Evolutionary conservation across 2,329 filamentous ascomycete genomes (phyloP).

Genomic region (Rhynchosporium agropyri): DNA sequence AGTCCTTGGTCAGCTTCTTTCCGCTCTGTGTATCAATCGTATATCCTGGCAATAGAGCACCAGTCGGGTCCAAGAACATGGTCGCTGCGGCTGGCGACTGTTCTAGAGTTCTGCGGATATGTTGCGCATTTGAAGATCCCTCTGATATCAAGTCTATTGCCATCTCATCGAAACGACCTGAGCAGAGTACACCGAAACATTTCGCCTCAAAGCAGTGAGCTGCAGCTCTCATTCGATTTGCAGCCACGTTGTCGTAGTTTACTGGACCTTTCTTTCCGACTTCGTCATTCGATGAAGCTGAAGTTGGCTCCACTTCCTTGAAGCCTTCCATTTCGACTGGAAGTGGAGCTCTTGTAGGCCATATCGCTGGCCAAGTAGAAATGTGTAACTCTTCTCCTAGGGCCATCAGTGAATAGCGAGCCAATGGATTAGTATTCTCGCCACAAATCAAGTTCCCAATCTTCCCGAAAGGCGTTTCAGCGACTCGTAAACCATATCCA

Average conservation of each 20-base stretch:
- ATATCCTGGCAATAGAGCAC: constrained; percentile 46
- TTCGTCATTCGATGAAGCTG: constrained; percentile 6
- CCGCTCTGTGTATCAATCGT: constrained; percentile 37
- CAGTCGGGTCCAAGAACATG: constrained; percentile 56
- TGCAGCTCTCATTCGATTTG: constrained; percentile 54
- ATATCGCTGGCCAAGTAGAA: constrained; percentile 57
- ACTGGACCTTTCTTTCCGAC: neutral
- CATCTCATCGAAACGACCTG: constrained; percentile 37
- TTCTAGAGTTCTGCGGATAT: neutral
- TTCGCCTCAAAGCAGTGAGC: constrained; percentile 62
- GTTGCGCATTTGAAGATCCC: neutral
- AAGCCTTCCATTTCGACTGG: neutral
- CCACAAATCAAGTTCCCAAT: constrained; percentile 57
- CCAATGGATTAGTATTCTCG: constrained; percentile 60
- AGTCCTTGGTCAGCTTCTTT: constrained; percentile 40
- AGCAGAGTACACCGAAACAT: constrained; percentile 56
- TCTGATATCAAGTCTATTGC: neutral
- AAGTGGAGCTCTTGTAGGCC: constrained; percentile 49
- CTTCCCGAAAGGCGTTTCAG: constrained; percentile 49
- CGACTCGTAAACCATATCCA: constrained; percentile 51
- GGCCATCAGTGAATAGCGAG: constrained; percentile 54
- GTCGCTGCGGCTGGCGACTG: constrained; percentile 44
- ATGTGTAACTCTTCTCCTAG: constrained; percentile 59
- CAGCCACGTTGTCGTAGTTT: constrained; percentile 57
- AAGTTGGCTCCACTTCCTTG: too few relatives aligned